Evolutionary conservation across 306 rosid genomes (phyloP).

Genomic region (Quercus glauca): DNA sequence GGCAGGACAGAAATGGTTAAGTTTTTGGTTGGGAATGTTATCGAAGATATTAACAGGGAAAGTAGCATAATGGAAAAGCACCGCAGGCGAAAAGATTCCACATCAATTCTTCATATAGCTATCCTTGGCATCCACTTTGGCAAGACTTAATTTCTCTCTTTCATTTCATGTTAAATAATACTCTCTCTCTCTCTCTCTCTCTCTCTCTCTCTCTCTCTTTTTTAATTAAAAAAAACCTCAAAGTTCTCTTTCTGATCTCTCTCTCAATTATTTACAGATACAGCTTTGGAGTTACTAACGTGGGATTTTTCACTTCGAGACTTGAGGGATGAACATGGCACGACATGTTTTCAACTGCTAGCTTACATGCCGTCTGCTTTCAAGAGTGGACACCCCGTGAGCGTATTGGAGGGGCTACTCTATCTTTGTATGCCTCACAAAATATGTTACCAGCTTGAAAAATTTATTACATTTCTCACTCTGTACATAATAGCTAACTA

Average conservation of each 20-base stretch:
- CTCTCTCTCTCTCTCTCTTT: neutral
- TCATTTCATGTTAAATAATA: neutral
- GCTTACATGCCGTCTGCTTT: slow-evolving; percentile 19
- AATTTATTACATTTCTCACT: neutral
- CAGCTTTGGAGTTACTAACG: neutral
- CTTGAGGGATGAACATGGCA: slow-evolving; percentile 1
- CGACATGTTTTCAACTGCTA: slow-evolving; percentile 19
- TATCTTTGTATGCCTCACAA: slow-evolving; percentile 2
- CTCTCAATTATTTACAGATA: neutral
- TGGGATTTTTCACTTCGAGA: neutral
- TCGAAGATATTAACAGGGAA: no score
- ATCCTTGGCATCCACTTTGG: slow-evolving; percentile 25
- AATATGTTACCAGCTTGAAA: neutral
- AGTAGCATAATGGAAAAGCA: neutral
- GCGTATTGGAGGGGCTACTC: neutral
- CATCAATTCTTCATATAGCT: slow-evolving; percentile 28
- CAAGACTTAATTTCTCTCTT: neutral
- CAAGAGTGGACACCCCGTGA: slow-evolving; percentile 11
- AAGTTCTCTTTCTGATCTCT: neutral
- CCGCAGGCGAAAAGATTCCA: neutral
- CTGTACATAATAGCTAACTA: neutral
- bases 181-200: neutral
- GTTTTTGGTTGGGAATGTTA: neutral
- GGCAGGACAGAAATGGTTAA: neutral
- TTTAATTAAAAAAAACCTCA: no score